Evolutionary conservation across 2,329 filamentous ascomycete genomes (phyloP), one percentile per base, ranked within the genome.

Genomic region (Hyphodiscus sp.): DNA sequence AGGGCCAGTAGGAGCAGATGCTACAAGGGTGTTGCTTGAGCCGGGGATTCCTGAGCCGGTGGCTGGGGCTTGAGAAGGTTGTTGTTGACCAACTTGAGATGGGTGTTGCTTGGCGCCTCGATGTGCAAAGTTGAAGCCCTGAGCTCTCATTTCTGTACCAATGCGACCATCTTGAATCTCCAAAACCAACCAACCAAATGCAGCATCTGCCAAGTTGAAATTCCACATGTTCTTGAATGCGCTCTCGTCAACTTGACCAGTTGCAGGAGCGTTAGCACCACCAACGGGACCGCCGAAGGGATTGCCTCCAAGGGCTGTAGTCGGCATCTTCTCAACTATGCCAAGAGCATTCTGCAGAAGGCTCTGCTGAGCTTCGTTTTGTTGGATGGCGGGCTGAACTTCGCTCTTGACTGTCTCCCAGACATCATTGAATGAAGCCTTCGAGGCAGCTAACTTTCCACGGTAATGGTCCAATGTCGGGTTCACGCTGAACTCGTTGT

Each of bases 201-300:
- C 92, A 52, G 94, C 94, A 75, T 99, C 94, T 29, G 94, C 94
- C 61, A 99, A 74, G 71, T 97, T 97, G 75, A 99, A 99, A 73
- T 99, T 99, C 94, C 94, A 99, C 94, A 97, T 97, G 70, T 99
- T 99, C 78, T 99, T 99, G 81, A 99, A 99, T 1, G 94, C 94
- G 65, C 91, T 96, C 76, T 99, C 94, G 59, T 99, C 94, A 18
- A 99, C 91, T 67, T 95, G 89, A 30, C 94, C 94, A 49, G 89
- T 85, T 54, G 82, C 80, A 50, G 80, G 75, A 49, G 83, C 76
- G 62, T 74, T 75, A 42, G 78, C 84, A 41, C 86, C 87, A 48
- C 84, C 82, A 50, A 85, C 82, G 29, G 89, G 89, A 15, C 92
- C 92, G 45, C 94, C 94, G 67, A 99, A 99, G 6, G 94, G 94